These are phyloP conservation scores for Pestalotiopsis sp. DNA, from an alignment of 2,329 filamentous ascomycete species.

Conservation along the genomic window DNA sequence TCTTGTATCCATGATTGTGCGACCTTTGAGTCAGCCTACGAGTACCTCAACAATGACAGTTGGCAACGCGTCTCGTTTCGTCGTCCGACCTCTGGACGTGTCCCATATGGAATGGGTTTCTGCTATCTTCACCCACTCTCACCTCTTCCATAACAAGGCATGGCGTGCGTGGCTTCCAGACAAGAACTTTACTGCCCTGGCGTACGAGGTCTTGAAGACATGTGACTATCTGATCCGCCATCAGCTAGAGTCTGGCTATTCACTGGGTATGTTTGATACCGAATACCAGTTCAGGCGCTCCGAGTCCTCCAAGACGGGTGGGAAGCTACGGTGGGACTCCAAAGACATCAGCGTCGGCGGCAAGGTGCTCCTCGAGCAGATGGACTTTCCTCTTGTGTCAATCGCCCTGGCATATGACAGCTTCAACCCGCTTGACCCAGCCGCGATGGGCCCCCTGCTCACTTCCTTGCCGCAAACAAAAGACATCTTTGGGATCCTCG, in stretches of 20 bases:
- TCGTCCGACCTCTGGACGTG: not conserved
- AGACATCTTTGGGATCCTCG: not conserved
- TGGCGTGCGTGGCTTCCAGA: not conserved
- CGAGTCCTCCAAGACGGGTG: not conserved
- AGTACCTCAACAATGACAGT: not conserved
- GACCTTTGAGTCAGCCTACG: not conserved
- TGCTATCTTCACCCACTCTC: not conserved
- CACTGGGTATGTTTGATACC: not conserved
- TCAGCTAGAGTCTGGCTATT: not conserved
- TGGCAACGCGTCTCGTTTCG: not conserved
- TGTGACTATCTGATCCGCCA: not conserved
- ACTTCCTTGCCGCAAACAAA: not conserved
- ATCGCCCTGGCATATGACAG: not conserved
- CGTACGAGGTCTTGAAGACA: not conserved
- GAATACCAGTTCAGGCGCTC: not conserved
- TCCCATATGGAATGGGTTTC: not conserved
- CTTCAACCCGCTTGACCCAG: not conserved
- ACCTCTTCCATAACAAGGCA: not conserved
- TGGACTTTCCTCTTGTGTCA: not conserved
- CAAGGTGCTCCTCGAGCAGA: not conserved
- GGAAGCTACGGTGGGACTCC: not conserved
- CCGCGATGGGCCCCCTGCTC: not conserved
- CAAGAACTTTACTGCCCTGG: not conserved
- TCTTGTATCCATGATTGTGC: not conserved
- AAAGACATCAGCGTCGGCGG: not conserved